A percentile compares a stretch with the other conserved stretches of the same genome.
These are phyloP conservation scores for Barnettozyma vustinii DNA, from an alignment of 805 yeast species.

Conservation along the genomic window DNA sequence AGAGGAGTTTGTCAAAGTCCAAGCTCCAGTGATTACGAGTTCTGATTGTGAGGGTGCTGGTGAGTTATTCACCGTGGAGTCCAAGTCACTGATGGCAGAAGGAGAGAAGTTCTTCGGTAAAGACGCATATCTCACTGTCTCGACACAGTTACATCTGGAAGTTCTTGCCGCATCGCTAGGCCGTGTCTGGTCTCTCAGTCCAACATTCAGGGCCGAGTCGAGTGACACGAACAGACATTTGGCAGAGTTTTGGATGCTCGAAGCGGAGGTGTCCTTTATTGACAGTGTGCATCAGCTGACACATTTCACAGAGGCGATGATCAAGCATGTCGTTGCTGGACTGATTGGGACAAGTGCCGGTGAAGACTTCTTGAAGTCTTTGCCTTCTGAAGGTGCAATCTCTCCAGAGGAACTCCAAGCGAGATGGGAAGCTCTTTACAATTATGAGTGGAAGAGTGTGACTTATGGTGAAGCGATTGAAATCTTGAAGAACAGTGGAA, in stretches of 20 bases:
- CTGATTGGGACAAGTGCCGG: conserved; percentile 24
- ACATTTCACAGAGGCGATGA: conserved; percentile 62
- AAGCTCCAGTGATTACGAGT: conserved; percentile 82
- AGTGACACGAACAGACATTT: conserved; percentile 89
- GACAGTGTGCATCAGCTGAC: conserved; percentile 56
- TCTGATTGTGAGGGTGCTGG: conserved; percentile 99
- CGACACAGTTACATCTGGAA: conserved; percentile 89
- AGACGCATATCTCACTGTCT: conserved; percentile 74
- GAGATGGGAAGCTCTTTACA: conserved; percentile 58
- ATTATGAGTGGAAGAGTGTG: conserved; percentile 56
- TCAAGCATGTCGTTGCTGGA: conserved; percentile 42
- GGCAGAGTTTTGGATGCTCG: conserved; percentile 97
- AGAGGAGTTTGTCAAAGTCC: conserved; percentile 59
- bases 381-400: conserved; percentile 18
- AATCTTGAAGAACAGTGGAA: conserved; percentile 31
- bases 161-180: conserved; percentile 66
- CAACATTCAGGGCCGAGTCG: conserved; percentile 91
- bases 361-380: conserved; percentile 22
- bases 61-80: conserved; percentile 64
- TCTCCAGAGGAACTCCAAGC: conserved; percentile 30
- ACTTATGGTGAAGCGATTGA: conserved; percentile 75
- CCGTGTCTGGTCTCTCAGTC: conserved; percentile 83
- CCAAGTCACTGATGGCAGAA: conserved; percentile 20
- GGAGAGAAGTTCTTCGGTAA: conserved; percentile 51
- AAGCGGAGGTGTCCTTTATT: conserved; percentile 78